phyloP scores from a whole-genome alignment of 495 filamentous ascomycete genomes.

The Thermothielavioides terrestris region DNA sequence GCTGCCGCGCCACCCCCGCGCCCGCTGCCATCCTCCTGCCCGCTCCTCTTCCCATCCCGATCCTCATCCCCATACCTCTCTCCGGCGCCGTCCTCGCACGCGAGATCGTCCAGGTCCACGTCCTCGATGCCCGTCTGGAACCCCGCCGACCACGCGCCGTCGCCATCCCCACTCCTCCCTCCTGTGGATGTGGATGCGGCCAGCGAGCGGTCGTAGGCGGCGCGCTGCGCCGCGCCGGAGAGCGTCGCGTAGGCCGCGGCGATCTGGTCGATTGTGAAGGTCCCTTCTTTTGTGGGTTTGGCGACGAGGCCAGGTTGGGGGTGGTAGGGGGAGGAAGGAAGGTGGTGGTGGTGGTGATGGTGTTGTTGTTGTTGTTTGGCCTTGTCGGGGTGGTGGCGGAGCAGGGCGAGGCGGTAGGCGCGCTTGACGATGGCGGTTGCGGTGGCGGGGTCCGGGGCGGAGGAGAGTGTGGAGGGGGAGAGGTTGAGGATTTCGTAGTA shows the following conservation, averaged over 20 bases:
- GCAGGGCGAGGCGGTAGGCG: conserved; percentile 70
- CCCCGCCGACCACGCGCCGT: no score
- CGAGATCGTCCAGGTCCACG: conserved; percentile 31
- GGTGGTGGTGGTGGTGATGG: conserved; percentile 10
- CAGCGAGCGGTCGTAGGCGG: conserved; percentile 57
- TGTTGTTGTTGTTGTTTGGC: conserved; percentile 3
- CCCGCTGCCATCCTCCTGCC: no score
- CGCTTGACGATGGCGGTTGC: conserved; percentile 44
- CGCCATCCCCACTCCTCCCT: not conserved
- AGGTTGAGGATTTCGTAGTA: conserved; percentile 41
- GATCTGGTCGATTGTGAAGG: conserved; percentile 64
- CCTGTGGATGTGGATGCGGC: not conserved
- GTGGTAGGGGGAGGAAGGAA: not conserved
- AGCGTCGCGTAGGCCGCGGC: conserved; percentile 65
- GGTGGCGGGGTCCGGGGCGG: conserved; percentile 8
- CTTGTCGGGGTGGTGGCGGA: conserved; percentile 81
- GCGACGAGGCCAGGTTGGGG: no score
- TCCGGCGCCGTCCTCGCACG: conserved; percentile 28
- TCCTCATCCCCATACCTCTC: no score
- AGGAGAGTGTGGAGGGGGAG: conserved; percentile 21
- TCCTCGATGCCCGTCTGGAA: conserved; percentile 66
- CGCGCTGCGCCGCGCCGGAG: conserved; percentile 46
- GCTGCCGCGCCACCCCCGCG: not conserved
- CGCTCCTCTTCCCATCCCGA: no score
- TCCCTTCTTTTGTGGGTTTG: conserved; percentile 1